These are phyloP conservation scores for Kurtzmaniella quercitrusa DNA, from an alignment of 1,139 yeast species.

Conservation along the genomic window DNA sequence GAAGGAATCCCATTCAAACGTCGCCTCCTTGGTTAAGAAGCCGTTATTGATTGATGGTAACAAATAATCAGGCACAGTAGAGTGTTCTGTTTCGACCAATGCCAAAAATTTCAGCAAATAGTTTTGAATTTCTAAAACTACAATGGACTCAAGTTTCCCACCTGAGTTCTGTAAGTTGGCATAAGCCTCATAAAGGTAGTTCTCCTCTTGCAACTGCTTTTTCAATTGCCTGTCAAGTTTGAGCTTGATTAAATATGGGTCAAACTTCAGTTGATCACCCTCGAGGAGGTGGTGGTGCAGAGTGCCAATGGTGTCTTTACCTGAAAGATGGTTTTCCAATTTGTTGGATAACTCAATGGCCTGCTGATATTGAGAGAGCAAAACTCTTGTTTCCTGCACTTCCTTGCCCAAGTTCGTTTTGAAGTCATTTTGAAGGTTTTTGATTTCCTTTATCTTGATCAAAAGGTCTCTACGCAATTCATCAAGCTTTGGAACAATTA, in stretches of 20 bases:
- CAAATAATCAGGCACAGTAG: conserved; percentile 59
- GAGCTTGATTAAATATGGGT: conserved; percentile 77
- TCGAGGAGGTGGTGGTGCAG: conserved; percentile 10
- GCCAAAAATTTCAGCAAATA: conserved; percentile 72
- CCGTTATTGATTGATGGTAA: conserved; percentile 70
- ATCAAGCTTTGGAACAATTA: conserved; percentile 79
- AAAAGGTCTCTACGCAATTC: conserved; percentile 78
- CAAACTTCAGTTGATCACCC: conserved; percentile 49
- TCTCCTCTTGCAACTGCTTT: conserved; percentile 78
- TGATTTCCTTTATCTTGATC: conserved; percentile 84
- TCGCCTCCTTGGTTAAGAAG: conserved; percentile 70
- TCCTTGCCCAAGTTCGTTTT: conserved; percentile 71
- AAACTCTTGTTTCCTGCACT: conserved; percentile 55
- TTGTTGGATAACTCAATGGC: conserved; percentile 36
- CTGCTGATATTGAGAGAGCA: conserved; percentile 46
- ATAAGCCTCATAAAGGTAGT: conserved; percentile 82
- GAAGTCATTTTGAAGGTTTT: conserved; percentile 76
- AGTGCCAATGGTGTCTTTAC: conserved; percentile 9
- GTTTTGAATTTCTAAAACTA: conserved; percentile 80
- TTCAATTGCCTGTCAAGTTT: conserved; percentile 72
- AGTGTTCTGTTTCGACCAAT: conserved; percentile 64
- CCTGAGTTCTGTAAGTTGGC: conserved; percentile 85
- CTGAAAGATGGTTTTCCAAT: conserved; percentile 19
- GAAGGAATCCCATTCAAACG: conserved; percentile 87
- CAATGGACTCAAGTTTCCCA: conserved; percentile 82